A percentile compares a stretch with the other conserved stretches of the same genome.
Evolutionary conservation across 2,329 filamentous ascomycete genomes (phyloP).

Genomic region (Diaporthe longicolla): DNA sequence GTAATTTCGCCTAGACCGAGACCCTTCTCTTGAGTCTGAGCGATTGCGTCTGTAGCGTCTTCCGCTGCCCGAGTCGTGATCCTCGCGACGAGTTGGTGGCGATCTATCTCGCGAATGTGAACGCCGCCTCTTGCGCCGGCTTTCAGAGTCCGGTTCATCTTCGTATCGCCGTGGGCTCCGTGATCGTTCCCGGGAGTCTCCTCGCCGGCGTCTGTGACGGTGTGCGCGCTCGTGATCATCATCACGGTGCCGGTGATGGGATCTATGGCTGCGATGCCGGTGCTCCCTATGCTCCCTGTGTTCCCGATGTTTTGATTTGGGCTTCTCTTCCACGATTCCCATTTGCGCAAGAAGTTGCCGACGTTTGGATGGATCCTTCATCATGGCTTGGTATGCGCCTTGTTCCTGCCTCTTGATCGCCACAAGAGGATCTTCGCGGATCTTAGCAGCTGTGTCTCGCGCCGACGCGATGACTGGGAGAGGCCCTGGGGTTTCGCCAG

Average conservation of each 20-base stretch:
- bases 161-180: slow-evolving; percentile 56
- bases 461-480: slow-evolving; percentile 79
- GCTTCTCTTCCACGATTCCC: slow-evolving; percentile 65
- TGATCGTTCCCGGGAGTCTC: slow-evolving; percentile 59
- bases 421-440: slow-evolving; percentile 90
- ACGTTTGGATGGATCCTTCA: slow-evolving; percentile 80
- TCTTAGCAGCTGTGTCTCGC: slow-evolving; percentile 86
- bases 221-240: slow-evolving; percentile 58
- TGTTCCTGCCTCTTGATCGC: slow-evolving; percentile 95
- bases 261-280: slow-evolving; percentile 58
- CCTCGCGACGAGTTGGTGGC: slow-evolving; percentile 60
- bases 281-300: slow-evolving; percentile 56
- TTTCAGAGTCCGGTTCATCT: slow-evolving; percentile 57
- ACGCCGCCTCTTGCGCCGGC: slow-evolving; percentile 58
- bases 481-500: slow-evolving; percentile 66
- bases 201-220: slow-evolving; percentile 60
- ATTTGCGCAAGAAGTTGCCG: slow-evolving; percentile 76
- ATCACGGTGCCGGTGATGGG: slow-evolving; percentile 60
- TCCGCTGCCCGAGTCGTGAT: slow-evolving; percentile 57
- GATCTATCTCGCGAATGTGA: slow-evolving; percentile 62
- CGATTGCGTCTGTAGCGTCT: slow-evolving; percentile 59
- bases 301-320: slow-evolving; percentile 50
- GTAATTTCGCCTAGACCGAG: slow-evolving; percentile 55
- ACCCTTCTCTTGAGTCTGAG: slow-evolving; percentile 60
- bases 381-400: slow-evolving; percentile 83